Evolutionary conservation across 495 filamentous ascomycete species (phyloP).

Genomic region (Barbatosphaeria neglecta): DNA sequence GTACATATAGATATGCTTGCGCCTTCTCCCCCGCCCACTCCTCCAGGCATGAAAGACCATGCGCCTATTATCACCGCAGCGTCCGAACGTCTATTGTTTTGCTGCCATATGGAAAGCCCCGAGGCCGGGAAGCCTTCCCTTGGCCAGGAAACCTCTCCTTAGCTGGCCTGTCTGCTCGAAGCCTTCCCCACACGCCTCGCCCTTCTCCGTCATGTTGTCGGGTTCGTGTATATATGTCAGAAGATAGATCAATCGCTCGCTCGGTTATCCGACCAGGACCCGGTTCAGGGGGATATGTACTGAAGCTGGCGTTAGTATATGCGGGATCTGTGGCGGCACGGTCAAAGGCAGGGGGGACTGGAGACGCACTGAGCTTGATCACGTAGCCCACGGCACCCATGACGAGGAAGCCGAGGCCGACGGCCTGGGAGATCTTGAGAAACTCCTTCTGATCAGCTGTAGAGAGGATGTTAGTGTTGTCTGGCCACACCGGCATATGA

Average conservation of each 20-base stretch:
- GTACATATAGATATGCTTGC: too few relatives aligned
- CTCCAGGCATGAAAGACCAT: too few relatives aligned
- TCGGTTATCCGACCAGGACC: conserved; percentile 30
- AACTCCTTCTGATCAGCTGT: conserved; percentile 72
- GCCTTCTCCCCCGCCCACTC: too few relatives aligned
- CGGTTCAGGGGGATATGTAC: conserved; percentile 33
- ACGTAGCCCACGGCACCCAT: conserved; percentile 64
- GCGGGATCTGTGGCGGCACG: not conserved
- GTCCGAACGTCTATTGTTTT: too few relatives aligned
- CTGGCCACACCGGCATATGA: not conserved
- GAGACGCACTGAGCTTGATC: conserved; percentile 70
- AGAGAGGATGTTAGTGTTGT: conserved; percentile 10
- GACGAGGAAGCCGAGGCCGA: conserved; percentile 52
- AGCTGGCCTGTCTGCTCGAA: too few relatives aligned
- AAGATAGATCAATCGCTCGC: not conserved
- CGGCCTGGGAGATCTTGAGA: conserved; percentile 89
- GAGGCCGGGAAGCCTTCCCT: too few relatives aligned
- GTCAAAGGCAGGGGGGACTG: not conserved
- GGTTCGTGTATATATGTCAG: too few relatives aligned
- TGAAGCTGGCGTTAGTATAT: not conserved
- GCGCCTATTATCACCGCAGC: too few relatives aligned
- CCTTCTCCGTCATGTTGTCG: not conserved
- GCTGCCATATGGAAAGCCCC: too few relatives aligned
- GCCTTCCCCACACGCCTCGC: not conserved
- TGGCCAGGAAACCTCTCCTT: too few relatives aligned